Evolutionary conservation across 2,329 filamentous ascomycete genomes (phyloP).

Genomic region (Alternaria longipes): DNA sequence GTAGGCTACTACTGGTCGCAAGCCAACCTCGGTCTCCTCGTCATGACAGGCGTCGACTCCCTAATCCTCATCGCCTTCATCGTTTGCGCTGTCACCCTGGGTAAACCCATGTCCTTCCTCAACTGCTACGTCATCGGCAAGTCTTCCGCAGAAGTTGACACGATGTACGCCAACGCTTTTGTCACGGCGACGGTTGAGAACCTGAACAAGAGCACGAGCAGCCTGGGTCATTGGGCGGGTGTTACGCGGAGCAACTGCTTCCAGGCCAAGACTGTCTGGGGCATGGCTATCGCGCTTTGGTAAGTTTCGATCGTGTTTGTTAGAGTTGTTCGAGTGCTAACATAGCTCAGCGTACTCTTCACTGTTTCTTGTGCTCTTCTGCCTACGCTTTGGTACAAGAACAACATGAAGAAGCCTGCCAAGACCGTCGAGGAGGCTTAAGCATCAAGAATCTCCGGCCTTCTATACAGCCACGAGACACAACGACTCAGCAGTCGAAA

Average conservation of each 20-base stretch:
- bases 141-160: constrained; percentile 55
- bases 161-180: constrained; percentile 62
- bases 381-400: constrained; percentile 61
- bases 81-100: constrained; percentile 78
- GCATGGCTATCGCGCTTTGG: constrained; percentile 80
- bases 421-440: constrained; percentile 48
- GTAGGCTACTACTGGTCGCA: constrained; percentile 84
- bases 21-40: constrained; percentile 77
- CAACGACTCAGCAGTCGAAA: constrained; percentile 7
- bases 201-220: constrained; percentile 60
- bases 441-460: not conserved
- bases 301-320: constrained; percentile 48
- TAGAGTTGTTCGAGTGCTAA: constrained; percentile 16
- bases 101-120: constrained; percentile 81
- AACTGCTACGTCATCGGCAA: constrained; percentile 70
- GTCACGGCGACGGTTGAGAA: constrained; percentile 62
- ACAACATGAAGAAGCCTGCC: constrained; percentile 53
- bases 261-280: constrained; percentile 89
- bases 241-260: constrained; percentile 72
- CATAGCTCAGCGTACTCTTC: constrained; percentile 54
- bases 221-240: constrained; percentile 65
- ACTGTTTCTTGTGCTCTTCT: constrained; percentile 56
- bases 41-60: constrained; percentile 73
- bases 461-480: not conserved
- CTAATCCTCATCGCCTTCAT: constrained; percentile 79